These are phyloP conservation scores for Pseudozyma hubeiensis DNA, from an alignment of 1,284 basidiomycete genomes.

Conservation along the genomic window DNA sequence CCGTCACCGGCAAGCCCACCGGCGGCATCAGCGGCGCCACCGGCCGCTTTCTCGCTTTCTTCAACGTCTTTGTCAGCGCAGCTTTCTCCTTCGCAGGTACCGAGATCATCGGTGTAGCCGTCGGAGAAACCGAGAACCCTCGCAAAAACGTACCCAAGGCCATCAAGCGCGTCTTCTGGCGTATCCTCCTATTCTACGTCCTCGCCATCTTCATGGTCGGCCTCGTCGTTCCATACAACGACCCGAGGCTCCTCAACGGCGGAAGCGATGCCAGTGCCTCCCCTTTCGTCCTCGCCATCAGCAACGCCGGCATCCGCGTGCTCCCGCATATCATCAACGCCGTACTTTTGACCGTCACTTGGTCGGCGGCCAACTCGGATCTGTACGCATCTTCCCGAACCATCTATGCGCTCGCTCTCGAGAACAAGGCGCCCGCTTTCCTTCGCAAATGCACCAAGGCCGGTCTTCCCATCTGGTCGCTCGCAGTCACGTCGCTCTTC, in stretches of 20 bases:
- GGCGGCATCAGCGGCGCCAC: conserved; percentile 72
- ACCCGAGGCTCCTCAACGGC: conserved; percentile 35
- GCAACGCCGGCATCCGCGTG: conserved; percentile 70
- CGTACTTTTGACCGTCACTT: conserved; percentile 78
- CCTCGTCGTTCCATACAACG: conserved; percentile 59
- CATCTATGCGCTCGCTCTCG: conserved; percentile 78
- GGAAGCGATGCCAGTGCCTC: conserved; percentile 48
- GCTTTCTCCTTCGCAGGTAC: conserved; percentile 84
- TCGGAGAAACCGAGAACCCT: conserved; percentile 74
- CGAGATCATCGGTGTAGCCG: conserved; percentile 86
- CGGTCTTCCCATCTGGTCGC: conserved; percentile 80
- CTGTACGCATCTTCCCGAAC: conserved; percentile 83
- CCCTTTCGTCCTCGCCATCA: conserved; percentile 70
- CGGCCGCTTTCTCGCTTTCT: conserved; percentile 72
- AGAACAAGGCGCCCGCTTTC: conserved; percentile 80
- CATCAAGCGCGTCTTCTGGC: conserved; percentile 54
- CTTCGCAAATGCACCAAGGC: conserved; percentile 77
- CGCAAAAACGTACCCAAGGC: conserved; percentile 61
- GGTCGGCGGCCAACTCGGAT: conserved; percentile 85
- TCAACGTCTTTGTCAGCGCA: conserved; percentile 71
- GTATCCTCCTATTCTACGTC: conserved; percentile 70
- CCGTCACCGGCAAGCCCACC: conserved; percentile 37
- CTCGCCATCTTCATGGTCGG: conserved; percentile 70
- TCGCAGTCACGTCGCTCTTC: conserved; percentile 78
- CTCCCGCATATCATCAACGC: conserved; percentile 76